phyloP scores from a whole-genome alignment of 2,329 filamentous ascomycete species.

The Sporothrix euskadiensis region DNA sequence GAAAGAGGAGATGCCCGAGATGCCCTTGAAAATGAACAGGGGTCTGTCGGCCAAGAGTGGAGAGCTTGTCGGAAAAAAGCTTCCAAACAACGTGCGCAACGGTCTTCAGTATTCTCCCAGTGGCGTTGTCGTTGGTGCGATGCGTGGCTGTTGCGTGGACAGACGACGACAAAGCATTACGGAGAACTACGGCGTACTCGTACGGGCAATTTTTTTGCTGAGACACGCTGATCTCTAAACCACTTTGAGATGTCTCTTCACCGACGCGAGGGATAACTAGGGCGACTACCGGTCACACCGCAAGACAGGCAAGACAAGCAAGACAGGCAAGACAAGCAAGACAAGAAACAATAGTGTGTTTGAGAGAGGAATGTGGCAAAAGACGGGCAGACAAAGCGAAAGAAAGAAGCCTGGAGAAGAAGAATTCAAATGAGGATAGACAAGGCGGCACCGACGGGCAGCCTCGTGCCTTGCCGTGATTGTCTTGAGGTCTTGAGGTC shows the following conservation, averaged over 20 bases:
- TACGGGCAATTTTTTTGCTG: background rate
- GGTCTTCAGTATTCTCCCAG: background rate
- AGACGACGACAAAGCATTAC: background rate
- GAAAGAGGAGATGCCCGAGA: background rate
- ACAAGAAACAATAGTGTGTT: background rate
- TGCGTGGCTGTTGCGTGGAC: constrained; percentile 18
- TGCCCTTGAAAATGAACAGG: background rate
- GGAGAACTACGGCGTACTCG: no score
- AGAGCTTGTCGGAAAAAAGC: background rate
- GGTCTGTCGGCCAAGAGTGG: background rate
- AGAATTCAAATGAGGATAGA: constrained; percentile 9
- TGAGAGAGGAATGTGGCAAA: constrained; percentile 6
- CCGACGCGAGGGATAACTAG: background rate
- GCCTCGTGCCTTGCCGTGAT: background rate
- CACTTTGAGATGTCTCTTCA: background rate
- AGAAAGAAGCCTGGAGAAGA: background rate
- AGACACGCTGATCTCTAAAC: constrained; percentile 4
- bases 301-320: background rate
- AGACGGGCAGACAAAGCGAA: background rate
- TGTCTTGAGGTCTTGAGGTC: background rate
- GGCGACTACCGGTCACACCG: background rate
- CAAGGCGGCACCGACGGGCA: background rate
- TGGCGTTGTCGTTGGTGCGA: background rate
- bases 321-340: background rate
- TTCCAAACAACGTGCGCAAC: background rate